These are phyloP conservation scores for Trichoderma cornu-damae DNA, from an alignment of 2,329 filamentous ascomycete species.

Conservation along the genomic window DNA sequence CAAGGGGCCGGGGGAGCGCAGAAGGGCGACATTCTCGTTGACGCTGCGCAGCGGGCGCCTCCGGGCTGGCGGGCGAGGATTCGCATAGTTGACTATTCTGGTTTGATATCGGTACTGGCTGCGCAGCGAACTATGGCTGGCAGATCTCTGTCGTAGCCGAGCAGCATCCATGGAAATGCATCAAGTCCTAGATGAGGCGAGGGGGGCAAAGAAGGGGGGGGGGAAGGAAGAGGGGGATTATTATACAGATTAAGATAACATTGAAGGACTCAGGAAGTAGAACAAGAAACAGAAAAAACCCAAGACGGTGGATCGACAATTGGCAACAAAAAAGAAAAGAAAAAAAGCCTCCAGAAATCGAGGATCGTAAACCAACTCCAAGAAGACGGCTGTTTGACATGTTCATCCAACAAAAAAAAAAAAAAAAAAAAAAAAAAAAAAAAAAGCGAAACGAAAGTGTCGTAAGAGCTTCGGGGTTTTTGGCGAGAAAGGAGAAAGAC, in stretches of 20 bases:
- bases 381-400: conserved; percentile 19
- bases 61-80: conserved; percentile 25
- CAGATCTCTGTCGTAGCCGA: conserved; percentile 31
- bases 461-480: neutral
- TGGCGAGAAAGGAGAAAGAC: neutral
- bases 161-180: conserved; percentile 29
- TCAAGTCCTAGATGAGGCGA: neutral
- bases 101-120: conserved; percentile 30
- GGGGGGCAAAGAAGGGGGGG: neutral
- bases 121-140: conserved; percentile 39
- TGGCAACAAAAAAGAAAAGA: conserved; percentile 11
- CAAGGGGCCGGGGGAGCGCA: conserved; percentile 49
- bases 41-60: conserved; percentile 41
- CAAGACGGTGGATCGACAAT: conserved; percentile 9
- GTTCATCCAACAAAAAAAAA: conserved; percentile 21
- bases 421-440: conserved; percentile 11
- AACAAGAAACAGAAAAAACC: conserved; percentile 23
- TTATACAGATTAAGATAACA: conserved; percentile 17
- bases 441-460: neutral
- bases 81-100: conserved; percentile 20
- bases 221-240: neutral
- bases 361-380: conserved; percentile 23
- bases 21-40: conserved; percentile 40
- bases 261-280: conserved; percentile 21
- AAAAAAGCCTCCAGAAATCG: conserved; percentile 15